phyloP scores from a whole-genome alignment of 495 filamentous ascomycete genomes.

The Podospora conica region DNA sequence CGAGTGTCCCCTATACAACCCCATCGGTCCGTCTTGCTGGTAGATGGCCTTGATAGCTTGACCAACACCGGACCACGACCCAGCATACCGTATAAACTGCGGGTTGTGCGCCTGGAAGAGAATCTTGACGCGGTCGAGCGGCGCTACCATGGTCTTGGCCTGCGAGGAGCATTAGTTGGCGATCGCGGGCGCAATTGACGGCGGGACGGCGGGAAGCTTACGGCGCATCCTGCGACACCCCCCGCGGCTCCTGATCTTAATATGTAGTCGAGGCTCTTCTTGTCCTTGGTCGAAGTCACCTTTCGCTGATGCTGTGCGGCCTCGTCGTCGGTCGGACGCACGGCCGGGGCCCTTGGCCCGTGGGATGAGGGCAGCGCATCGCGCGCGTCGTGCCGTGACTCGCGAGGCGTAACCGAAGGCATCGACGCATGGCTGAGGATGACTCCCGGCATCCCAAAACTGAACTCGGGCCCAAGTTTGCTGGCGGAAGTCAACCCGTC shows the following conservation, averaged over 20 bases:
- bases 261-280: slow-evolving; percentile 76
- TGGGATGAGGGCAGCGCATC: slow-evolving; percentile 21
- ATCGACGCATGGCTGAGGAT: slow-evolving; percentile 27
- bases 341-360: slow-evolving; percentile 17
- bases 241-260: slow-evolving; percentile 76
- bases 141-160: slow-evolving; percentile 94
- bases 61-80: slow-evolving; percentile 74
- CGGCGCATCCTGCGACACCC: slow-evolving; percentile 80
- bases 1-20: slow-evolving; percentile 88
- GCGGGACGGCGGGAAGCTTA: slow-evolving; percentile 35
- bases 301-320: slow-evolving; percentile 31
- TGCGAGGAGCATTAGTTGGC: slow-evolving; percentile 27
- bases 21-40: slow-evolving; percentile 59
- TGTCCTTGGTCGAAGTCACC: slow-evolving; percentile 36
- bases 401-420: slow-evolving; percentile 39
- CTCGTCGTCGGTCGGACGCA: slow-evolving; percentile 36
- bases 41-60: slow-evolving; percentile 81
- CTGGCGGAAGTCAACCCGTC: slow-evolving; percentile 16
- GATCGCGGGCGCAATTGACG: background rate
- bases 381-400: slow-evolving; percentile 43
- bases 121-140: slow-evolving; percentile 96
- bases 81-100: slow-evolving; percentile 85
- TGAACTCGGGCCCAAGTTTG: background rate
- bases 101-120: slow-evolving; percentile 95
- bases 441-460: background rate